phyloP scores from a whole-genome alignment of 371 early-diverging fungal genomes.

The Circinella umbellata region DNA sequence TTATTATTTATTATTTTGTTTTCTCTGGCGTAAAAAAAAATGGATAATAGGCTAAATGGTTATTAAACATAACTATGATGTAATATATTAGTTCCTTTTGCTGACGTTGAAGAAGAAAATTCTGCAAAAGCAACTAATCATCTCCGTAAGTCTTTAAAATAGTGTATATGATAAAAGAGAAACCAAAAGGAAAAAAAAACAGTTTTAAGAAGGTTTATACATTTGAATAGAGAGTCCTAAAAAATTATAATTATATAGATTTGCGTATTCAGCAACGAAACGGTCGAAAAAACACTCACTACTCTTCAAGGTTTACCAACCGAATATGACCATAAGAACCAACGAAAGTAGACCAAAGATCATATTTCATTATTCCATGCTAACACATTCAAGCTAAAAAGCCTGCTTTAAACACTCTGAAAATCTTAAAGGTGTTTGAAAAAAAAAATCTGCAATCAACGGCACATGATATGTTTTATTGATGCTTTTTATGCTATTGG shows the following conservation, averaged over 20 bases:
- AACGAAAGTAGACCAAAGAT: no score
- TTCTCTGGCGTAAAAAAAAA: no score
- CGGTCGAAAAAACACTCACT: conserved; percentile 95
- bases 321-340: conserved; percentile 86
- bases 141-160: conserved; percentile 70
- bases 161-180: no score
- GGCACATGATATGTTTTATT: conserved; percentile 68
- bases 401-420: no score
- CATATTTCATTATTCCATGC: no score
- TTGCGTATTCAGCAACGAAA: conserved; percentile 97
- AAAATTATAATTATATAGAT: no score
- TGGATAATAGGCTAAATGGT: no score
- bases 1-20: no score
- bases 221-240: no score
- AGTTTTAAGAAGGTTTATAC: no score
- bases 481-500: no score
- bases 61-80: background rate
- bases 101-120: conserved; percentile 76
- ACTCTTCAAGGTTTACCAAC: conserved; percentile 66
- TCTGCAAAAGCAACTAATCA: conserved; percentile 59
- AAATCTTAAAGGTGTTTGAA: conserved; percentile 92
- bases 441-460: conserved; percentile 96
- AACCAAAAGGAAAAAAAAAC: background rate
- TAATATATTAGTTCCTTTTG: conserved; percentile 74
- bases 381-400: no score